Base-by-base conservation (phyloP, 768 basidiomycete species). In the Favolaschia claudopus region DNA sequence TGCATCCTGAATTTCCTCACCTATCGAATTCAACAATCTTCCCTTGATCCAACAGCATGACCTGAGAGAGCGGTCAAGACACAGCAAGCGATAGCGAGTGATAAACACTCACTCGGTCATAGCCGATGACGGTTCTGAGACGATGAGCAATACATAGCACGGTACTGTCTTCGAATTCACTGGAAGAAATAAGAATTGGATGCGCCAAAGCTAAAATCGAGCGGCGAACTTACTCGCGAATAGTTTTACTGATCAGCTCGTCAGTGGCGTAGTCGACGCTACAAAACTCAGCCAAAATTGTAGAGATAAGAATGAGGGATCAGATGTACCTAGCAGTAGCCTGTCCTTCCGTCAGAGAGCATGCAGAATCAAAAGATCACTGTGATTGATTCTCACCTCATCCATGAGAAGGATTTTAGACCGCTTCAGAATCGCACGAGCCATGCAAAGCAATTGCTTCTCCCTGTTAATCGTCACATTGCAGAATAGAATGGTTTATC, bases 381-480 rank as follows among this genome's bases (percentile, higher is more conserved):
- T 25, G 22, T 43, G 7, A 10, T 14, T 24, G 20, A 34, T 20
- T 69, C 80, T 27, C 53, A 86, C 89, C 74, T 93, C 92, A 66
- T 93, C 92, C 92, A 93, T 92, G 62, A 94, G 81, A 31, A 94
- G 69, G 19, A 94, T 77, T 67, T 82, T 90, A 37, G 89, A 88
- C 6, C 89, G 79, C 67, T 88, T 88, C 33, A 94, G 71, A 49
- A 94, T 90, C 4, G 92, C 92, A 42, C 92, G 82, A 8, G 92
- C 92, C 91, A 94, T 92, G 70, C 91, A 92, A 13, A 93, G 79
- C 20, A 94, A 72, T 71, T 94, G 92, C 67, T 92, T 93, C 75
- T 93, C 89, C 13, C 85, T 86, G 45, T 14, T 37, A 14, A 33
- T 28, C 37, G 37, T 48, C 44, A 36, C n/a, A n/a, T 66, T 36